Conservation (phyloP, 108 stramenopile genomes). For the Cyclotella choctawhatcheeana region DNA sequence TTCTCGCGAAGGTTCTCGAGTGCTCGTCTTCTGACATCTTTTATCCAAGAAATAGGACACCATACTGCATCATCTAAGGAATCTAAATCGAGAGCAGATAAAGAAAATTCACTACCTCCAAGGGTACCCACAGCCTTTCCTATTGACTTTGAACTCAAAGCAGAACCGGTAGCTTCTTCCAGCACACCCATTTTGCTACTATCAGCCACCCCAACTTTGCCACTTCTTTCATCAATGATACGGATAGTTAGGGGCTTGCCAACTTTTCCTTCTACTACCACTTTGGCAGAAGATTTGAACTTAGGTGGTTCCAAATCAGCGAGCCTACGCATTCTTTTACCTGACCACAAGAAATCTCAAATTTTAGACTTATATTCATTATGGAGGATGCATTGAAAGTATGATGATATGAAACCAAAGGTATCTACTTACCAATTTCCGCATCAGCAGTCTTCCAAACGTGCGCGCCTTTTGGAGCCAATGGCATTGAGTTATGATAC, state of each 20-base stretch:
- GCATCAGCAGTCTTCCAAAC: slow-evolving; percentile 81
- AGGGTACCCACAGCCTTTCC: slow-evolving; percentile 72
- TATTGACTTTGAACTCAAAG: slow-evolving; percentile 46
- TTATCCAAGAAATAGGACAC: slow-evolving; percentile 70
- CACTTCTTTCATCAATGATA: slow-evolving; percentile 41
- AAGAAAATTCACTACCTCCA: slow-evolving; percentile 58
- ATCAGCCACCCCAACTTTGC: slow-evolving; percentile 40
- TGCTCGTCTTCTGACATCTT: slow-evolving; percentile 63
- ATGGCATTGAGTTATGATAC: slow-evolving; percentile 8
- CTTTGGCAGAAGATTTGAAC: slow-evolving; percentile 24
- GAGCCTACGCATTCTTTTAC: slow-evolving; percentile 26
- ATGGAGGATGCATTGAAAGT: too few relatives aligned
- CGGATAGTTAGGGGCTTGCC: slow-evolving; percentile 50
- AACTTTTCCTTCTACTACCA: slow-evolving; percentile 47
- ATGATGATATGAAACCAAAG: background rate
- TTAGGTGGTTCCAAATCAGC: slow-evolving; percentile 41
- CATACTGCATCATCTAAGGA: slow-evolving; percentile 51
- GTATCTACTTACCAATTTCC: slow-evolving; percentile 61
- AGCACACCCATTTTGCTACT: slow-evolving; percentile 44
- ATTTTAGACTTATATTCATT: too few relatives aligned
- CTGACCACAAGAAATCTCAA: background rate
- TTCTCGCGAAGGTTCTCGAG: slow-evolving; percentile 47
- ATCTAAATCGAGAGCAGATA: slow-evolving; percentile 48
- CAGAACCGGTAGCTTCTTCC: slow-evolving; percentile 38
- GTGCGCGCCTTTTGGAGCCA: slow-evolving; percentile 67